Base-by-base conservation (phyloP, 192 early-diverging fungal genomes). In the Coemansia erecta region DNA sequence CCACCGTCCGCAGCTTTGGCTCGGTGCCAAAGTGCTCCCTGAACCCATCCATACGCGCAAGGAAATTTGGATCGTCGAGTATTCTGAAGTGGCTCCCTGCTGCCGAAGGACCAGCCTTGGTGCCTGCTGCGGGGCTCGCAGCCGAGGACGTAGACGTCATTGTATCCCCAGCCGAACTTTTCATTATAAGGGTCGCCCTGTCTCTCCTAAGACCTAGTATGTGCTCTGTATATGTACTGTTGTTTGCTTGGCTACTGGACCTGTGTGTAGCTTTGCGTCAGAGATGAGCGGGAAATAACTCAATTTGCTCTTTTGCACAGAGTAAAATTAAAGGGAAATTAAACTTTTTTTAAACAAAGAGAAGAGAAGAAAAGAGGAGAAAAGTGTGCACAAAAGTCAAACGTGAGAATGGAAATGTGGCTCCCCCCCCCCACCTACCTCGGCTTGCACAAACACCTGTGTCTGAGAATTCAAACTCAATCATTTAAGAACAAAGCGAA, bases 11-110 rank as follows among this genome's bases (percentile, higher is more conserved):
- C 45, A 53, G 54, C 26, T 58, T 53, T 4, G 65, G 62, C 10
- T 68, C 63, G 23, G 52, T 66, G 13, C 76, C 76, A 79, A 63
- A 79, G 65, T 73, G 70, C 56, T 69, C 58, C n/a, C 67, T 58
- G 39, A 79, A 79, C 19, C 39, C 60, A 5, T 65, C 54, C 22
- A 79, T 55, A 6, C 59, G 63, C 6, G 70, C 70, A 6, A 46
- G 31, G 68, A 79, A 72, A 21, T 72, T 66, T 2, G 76, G 60
- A 13, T 63, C 52, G 24, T 50, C 44, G 5, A 79, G 50, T 22
- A 79, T 45, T 10, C 55, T 17, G 35, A 79, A 68, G 11, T 55
- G 18, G 21, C 31, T 52, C 43, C 43, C 11, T 23, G 39, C 23
- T 11, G 54, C 56, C 14, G 59, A 22, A 11, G 61, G 26, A 4